Base-by-base conservation (phyloP, 257 asterid genomes). In the Solanum ossicruentum region DNA sequence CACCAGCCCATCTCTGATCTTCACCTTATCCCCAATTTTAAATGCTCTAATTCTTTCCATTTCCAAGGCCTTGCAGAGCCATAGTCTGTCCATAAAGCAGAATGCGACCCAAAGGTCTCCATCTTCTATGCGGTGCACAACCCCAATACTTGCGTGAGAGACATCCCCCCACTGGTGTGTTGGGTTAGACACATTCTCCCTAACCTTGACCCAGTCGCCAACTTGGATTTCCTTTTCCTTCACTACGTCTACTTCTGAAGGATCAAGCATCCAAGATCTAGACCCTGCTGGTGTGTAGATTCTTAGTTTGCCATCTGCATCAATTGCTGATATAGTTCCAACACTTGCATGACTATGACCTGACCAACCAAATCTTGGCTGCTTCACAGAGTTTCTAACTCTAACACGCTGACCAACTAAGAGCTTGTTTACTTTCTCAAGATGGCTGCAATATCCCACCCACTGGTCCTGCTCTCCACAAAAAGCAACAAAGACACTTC, bases 311-410 rank as follows among this genome's bases (percentile, higher is more conserved):
- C 99, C 99, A 87, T 97, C 99, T 26, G 94, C 98, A 84, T 97
- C 98, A 45, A 97, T 89, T 4, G 98, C 93, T 13, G 99, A 90
- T 85, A 97, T 91, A 55, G 93, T 92, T 85, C 98, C 98, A 61
- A 97, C 84, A 79, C 92, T 93, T 18, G 89, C 85, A 85, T 97
- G 96, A 86, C 86, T 94, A 88, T 97, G 98, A 43, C 98, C 98
- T 7, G 98, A 93, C 99, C 99, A 97, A 78, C 97, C 95, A 84
- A 97, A 97, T 87, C 98, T 92, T 1, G 99, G 99, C 85, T 90
- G 98, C 92, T 92, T 92, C 69, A 97, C 90, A 2, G 90, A 86
- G 84, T 71, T 79, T 79, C 88, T 92, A 6, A 97, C 97, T 88
- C 87, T 93, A 58, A 95, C 92, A 49, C 91, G 89, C 89, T 92